Base-by-base conservation (phyloP, 1,139 yeast genomes). In the Saccharomycopsis crataegensis region DNA sequence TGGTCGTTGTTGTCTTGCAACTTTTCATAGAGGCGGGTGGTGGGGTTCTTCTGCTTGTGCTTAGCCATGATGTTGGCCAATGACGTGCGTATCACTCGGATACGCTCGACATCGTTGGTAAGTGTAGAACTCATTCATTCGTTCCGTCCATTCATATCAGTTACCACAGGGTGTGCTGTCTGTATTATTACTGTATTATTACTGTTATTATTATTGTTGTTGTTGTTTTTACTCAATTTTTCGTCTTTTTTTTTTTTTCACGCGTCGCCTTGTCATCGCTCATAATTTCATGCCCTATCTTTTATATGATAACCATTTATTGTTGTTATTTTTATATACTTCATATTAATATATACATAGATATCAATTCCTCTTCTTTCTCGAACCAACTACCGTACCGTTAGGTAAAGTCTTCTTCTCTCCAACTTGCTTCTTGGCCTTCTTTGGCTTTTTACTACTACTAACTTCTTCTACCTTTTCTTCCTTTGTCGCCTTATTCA, bases 341-440 rank as follows among this genome's bases (percentile, higher is more conserved):
- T n/a, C n/a, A n/a, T n/a, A n/a, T n/a, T n/a, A n/a, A n/a, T n/a
- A n/a, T n/a, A n/a, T n/a, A n/a, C n/a, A n/a, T n/a, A n/a, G n/a
- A n/a, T n/a, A 22, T 22, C 28, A 22, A 22, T 4, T 22, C 12
- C 60, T 61, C 48, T 60, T 63, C 53, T 63, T 65, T 62, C 82
- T 72, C 9, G 78, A 72, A 58, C 78, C 78, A 2, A 79, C 73
- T 2, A 79, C 80, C 62, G 80, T 80, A 0, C 86, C 86, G 62
- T 80, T 81, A 14, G 85, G 83, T 56, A 80, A 67, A 50, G 74
- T 79, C 36, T 72, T 65, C 61, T 74, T 78, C 52, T 49, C 48
- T 28, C 40, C 17, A 16, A 45, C 14, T 6, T 33, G 17, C 6
- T 36, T 47, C 5, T 46, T 47, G 32, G 43, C 48, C 22, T 43